These are phyloP conservation scores for Maudiozyma barnettii DNA, from an alignment of 805 yeast genomes.

Conservation along the genomic window DNA sequence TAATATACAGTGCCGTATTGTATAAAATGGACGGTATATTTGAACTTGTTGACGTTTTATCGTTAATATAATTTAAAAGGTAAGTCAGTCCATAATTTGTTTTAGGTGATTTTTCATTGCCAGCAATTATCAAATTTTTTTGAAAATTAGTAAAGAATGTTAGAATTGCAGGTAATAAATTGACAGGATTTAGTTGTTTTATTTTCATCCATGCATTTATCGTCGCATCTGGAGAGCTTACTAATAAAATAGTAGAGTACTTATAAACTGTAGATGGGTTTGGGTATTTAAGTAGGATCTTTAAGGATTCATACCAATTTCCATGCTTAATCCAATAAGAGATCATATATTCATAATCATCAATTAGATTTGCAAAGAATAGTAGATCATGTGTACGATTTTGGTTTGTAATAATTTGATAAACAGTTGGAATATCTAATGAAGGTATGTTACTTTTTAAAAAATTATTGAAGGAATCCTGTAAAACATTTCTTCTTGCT, in stretches of 20 bases:
- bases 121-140: slow-evolving; percentile 22
- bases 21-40: slow-evolving; percentile 37
- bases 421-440: slow-evolving; percentile 59
- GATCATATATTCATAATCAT: slow-evolving; percentile 62
- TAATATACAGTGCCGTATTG: slow-evolving; percentile 59
- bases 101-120: slow-evolving; percentile 14
- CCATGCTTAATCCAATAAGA: slow-evolving; percentile 58
- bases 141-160: slow-evolving; percentile 48
- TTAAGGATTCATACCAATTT: slow-evolving; percentile 66
- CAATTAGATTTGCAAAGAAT: slow-evolving; percentile 54
- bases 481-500: slow-evolving; percentile 14
- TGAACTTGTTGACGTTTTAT: slow-evolving; percentile 16
- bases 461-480: slow-evolving; percentile 36
- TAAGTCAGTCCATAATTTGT: slow-evolving; percentile 61
- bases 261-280: slow-evolving; percentile 47
- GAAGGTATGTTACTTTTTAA: slow-evolving; percentile 37
- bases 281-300: slow-evolving; percentile 41
- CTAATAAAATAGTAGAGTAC: slow-evolving; percentile 57
- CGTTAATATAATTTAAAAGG: slow-evolving; percentile 44
- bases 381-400: slow-evolving; percentile 57
- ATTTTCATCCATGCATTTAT: slow-evolving; percentile 67
- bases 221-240: slow-evolving; percentile 59
- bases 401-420: slow-evolving; percentile 60
- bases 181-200: slow-evolving; percentile 44
- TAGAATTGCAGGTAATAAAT: slow-evolving; percentile 66